Evolutionary conservation across 139 green algal species (phyloP).

Genomic region (Deuterostichococcus epilithicus): DNA sequence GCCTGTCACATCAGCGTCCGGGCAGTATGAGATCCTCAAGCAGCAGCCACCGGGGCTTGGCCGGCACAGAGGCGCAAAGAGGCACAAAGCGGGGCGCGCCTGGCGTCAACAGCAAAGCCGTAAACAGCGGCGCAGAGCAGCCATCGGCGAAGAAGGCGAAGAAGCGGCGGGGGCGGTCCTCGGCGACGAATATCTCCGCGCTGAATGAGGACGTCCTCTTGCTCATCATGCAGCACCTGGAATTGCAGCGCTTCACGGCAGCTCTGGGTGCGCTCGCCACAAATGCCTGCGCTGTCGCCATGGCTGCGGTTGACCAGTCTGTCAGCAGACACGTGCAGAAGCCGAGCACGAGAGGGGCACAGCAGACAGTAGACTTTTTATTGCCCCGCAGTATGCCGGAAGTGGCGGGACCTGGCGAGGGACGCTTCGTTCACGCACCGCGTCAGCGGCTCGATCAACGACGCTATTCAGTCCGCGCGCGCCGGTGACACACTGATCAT

Average conservation of each 20-base stretch:
- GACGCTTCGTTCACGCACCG: neutral
- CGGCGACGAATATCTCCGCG: neutral
- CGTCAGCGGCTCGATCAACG: neutral
- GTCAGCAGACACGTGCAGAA: no score
- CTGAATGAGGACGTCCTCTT: neutral
- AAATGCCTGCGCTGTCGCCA: neutral
- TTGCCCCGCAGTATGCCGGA: conserved; percentile 5
- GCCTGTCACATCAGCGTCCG: no score
- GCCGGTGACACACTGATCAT: conserved; percentile 10
- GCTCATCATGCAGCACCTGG: neutral
- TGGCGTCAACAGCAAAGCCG: no score
- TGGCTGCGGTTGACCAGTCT: neutral
- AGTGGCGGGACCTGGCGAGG: neutral
- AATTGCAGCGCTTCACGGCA: neutral
- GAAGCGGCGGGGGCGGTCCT: no score
- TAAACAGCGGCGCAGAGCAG: no score
- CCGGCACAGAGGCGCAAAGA: no score
- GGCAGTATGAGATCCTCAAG: no score
- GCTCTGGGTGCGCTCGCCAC: neutral
- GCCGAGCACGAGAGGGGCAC: no score
- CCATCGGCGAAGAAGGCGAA: neutral
- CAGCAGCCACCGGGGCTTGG: no score
- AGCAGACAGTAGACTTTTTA: neutral
- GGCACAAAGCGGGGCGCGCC: no score
- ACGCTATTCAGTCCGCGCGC: neutral